Conservation (phyloP, 495 filamentous ascomycete species). For the Penicillium salamii region DNA sequence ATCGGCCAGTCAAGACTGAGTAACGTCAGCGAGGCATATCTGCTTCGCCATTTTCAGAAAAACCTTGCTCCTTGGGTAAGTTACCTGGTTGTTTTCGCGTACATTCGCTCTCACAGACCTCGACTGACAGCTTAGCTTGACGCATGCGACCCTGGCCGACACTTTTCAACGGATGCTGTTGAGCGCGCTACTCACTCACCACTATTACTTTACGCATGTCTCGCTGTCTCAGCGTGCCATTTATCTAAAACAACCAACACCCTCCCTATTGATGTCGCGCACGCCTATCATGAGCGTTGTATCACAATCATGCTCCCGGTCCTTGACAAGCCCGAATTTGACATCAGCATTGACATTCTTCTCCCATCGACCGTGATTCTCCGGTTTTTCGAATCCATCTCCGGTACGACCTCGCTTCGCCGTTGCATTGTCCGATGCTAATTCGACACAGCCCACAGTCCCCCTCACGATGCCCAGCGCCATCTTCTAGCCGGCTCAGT, state of each 20-base stretch:
- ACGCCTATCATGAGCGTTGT: conserved; percentile 43
- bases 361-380: conserved; percentile 42
- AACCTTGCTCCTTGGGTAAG: conserved; percentile 39
- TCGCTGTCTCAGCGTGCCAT: conserved; percentile 42
- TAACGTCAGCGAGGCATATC: conserved; percentile 39
- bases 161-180: conserved; percentile 35
- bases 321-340: conserved; percentile 33
- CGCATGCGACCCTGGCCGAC: conserved; percentile 35
- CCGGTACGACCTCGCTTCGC: conserved; percentile 23
- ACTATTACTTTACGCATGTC: conserved; percentile 38
- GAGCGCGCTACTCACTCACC: conserved; percentile 33
- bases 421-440: not conserved
- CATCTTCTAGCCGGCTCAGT: conserved; percentile 44
- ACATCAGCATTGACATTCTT: conserved; percentile 40
- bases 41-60: conserved; percentile 40
- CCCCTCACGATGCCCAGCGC: conserved; percentile 37
- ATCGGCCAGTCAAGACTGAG: conserved; percentile 25
- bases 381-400: conserved; percentile 44
- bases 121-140: conserved; percentile 28
- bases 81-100: too few species aligned
- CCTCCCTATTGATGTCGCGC: conserved; percentile 31
- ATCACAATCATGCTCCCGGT: conserved; percentile 40
- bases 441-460: conserved; percentile 25
- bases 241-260: conserved; percentile 36
- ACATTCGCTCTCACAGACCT: not conserved